phyloP scores from a whole-genome alignment of 2,329 filamentous ascomycete species.

The Xylaria sp. region DNA sequence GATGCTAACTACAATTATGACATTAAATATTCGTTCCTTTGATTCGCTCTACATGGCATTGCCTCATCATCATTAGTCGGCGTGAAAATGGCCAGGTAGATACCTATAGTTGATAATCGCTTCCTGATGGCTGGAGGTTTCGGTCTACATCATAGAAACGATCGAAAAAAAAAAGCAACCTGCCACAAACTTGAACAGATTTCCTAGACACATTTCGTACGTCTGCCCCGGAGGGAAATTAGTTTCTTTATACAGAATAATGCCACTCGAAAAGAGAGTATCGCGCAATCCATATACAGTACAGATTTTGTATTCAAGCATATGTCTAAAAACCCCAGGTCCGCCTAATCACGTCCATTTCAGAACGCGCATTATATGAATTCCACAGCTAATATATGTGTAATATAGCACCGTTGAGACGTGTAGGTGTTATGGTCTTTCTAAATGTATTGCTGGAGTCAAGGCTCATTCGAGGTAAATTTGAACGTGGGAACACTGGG shows the following conservation, averaged over 20 bases:
- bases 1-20: not conserved
- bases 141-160: conserved; percentile 2
- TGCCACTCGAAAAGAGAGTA: too few species aligned
- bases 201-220: not conserved
- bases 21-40: not conserved
- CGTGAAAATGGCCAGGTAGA: not conserved
- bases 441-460: not conserved
- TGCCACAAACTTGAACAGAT: not conserved
- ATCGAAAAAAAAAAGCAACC: too few species aligned
- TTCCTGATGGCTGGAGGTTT: not conserved
- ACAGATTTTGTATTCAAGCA: too few species aligned
- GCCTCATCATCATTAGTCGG: not conserved
- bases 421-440: not conserved
- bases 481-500: too few species aligned
- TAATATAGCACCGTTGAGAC: not conserved
- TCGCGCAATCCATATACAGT: too few species aligned
- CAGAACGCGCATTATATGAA: not conserved
- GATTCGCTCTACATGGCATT: not conserved
- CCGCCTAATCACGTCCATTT: not conserved
- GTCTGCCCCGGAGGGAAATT: too few species aligned
- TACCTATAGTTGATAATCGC: not conserved
- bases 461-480: not conserved
- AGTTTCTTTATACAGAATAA: too few species aligned
- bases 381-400: not conserved
- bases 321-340: not conserved